These are phyloP conservation scores for Sporothrix pallida DNA, from an alignment of 2,329 filamentous ascomycete genomes.

Conservation along the genomic window DNA sequence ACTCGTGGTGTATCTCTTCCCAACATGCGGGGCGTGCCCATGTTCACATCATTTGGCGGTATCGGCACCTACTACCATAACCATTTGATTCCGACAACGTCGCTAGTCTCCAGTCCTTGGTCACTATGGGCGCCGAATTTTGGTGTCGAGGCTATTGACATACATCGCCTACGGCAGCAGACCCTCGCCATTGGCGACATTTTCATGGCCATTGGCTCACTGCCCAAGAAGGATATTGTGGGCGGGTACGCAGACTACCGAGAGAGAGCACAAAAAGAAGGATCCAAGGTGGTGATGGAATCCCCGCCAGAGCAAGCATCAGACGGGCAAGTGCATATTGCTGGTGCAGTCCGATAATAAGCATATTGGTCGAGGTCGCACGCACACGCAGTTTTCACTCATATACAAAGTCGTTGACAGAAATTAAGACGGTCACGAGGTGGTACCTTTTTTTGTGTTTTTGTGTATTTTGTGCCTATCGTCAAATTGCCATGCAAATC, in stretches of 20 bases:
- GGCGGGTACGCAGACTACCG: not conserved
- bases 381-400: not conserved
- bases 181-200: not conserved
- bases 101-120: not conserved
- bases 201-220: not conserved
- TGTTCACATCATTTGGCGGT: not conserved
- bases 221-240: not conserved
- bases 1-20: not conserved
- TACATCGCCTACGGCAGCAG: not conserved
- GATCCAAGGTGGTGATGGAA: not conserved
- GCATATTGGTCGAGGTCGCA: not conserved
- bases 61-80: not conserved
- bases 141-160: not conserved
- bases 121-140: not conserved
- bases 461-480: not conserved
- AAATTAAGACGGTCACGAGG: slow-evolving; percentile 9
- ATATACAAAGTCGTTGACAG: not conserved
- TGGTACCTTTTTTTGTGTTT: not conserved
- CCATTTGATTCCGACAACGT: not conserved
- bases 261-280: not conserved
- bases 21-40: not conserved
- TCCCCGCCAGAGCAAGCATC: not conserved
- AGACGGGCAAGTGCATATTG: not conserved
- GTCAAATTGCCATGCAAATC: not conserved
- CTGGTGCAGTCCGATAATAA: slow-evolving; percentile 6